phyloP scores from a whole-genome alignment of 805 yeast species.

The Schwanniomyces pseudopolymorphus region DNA sequence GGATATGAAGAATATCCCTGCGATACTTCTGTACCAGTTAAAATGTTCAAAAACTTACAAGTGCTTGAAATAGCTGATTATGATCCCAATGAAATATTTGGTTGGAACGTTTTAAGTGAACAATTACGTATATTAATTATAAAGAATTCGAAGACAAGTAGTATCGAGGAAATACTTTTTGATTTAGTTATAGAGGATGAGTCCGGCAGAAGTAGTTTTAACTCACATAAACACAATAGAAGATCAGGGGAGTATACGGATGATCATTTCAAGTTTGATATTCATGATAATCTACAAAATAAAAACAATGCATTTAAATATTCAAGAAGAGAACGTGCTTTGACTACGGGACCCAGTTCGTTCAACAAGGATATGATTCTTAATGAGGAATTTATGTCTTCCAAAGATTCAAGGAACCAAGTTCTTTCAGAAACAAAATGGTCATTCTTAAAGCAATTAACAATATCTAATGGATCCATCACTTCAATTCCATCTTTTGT shows the following conservation, averaged over 20 bases:
- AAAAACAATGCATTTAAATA: slow-evolving; percentile 24
- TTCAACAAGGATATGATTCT: slow-evolving; percentile 17
- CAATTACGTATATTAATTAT: slow-evolving; percentile 54
- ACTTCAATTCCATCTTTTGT: slow-evolving; percentile 31
- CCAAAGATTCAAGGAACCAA: slow-evolving; percentile 11
- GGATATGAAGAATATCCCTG: slow-evolving; percentile 72
- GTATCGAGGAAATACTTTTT: slow-evolving; percentile 52
- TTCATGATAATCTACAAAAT: slow-evolving; percentile 8
- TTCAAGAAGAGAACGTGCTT: slow-evolving; percentile 22
- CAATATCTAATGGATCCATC: slow-evolving; percentile 40
- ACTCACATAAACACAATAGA: slow-evolving; percentile 12
- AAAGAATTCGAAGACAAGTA: slow-evolving; percentile 49
- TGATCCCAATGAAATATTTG: slow-evolving; percentile 64
- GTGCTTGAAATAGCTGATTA: slow-evolving; percentile 60
- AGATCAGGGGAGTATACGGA: slow-evolving; percentile 10
- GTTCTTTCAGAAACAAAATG: slow-evolving; percentile 36
- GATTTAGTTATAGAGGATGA: slow-evolving; percentile 57
- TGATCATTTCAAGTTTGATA: slow-evolving; percentile 9
- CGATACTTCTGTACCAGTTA: slow-evolving; percentile 67
- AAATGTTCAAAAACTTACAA: slow-evolving; percentile 58
- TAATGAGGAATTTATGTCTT: not conserved
- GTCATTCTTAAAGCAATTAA: slow-evolving; percentile 41
- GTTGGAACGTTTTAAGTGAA: slow-evolving; percentile 61
- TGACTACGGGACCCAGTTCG: slow-evolving; percentile 26
- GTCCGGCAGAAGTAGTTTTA: slow-evolving; percentile 35